A percentile compares a stretch with the other conserved stretches of the same genome.
Evolutionary conservation across 176 grass and related monocot species (phyloP).

Genomic region (Microstegium vimineum): DNA sequence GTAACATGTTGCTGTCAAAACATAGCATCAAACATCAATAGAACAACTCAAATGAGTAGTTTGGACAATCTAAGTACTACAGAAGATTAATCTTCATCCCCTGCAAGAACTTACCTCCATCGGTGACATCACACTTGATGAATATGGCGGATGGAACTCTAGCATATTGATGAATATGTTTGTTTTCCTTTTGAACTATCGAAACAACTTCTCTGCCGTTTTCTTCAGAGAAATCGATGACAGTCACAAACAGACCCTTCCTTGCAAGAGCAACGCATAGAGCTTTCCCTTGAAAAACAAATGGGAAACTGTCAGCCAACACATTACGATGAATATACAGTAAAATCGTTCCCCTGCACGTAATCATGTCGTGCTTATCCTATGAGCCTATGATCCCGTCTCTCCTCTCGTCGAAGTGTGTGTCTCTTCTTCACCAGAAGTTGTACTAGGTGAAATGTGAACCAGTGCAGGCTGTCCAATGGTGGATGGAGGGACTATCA

Average conservation of each 20-base stretch:
- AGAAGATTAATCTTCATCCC: background rate
- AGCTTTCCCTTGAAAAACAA: conserved; percentile 56
- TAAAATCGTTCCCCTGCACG: background rate
- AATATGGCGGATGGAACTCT: conserved; percentile 57
- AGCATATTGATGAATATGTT: conserved; percentile 40
- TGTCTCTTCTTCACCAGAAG: background rate
- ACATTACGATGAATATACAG: background rate
- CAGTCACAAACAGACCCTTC: conserved; percentile 73
- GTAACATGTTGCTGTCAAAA: background rate
- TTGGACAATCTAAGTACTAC: background rate
- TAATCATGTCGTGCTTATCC: background rate
- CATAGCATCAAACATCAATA: background rate
- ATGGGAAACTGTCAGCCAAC: background rate
- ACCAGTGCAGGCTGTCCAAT: background rate
- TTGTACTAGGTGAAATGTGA: background rate
- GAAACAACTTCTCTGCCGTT: conserved; percentile 58
- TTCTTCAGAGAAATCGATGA: conserved; percentile 74
- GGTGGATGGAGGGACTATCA: background rate
- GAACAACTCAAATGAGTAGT: background rate
- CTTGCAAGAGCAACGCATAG: conserved; percentile 76
- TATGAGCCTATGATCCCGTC: background rate
- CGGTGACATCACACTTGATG: conserved; percentile 74
- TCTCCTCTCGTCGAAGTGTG: background rate
- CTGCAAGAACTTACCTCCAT: conserved; percentile 44
- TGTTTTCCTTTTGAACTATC: conserved; percentile 55